Conservation (phyloP, 768 basidiomycete genomes). For the Boletus rex-veris region DNA sequence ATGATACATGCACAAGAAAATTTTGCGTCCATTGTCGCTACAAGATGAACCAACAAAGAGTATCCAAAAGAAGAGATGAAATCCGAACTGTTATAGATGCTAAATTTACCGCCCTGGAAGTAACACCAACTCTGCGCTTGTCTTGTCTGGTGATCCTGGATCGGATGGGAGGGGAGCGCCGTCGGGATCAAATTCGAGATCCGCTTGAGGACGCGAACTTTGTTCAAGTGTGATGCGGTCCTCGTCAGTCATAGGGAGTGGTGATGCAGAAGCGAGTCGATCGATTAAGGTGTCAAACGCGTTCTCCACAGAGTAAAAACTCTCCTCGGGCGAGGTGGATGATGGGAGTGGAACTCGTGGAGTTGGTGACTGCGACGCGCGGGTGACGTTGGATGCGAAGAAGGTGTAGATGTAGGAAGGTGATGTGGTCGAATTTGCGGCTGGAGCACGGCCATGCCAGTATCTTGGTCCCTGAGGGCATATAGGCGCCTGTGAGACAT, state of each 20-base stretch:
- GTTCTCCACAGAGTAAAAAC: conserved; percentile 18
- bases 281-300: conserved; percentile 40
- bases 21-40: conserved; percentile 19
- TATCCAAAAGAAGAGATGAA: not conserved
- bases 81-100: not conserved
- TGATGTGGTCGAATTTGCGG: conserved; percentile 13
- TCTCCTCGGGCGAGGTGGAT: conserved; percentile 17
- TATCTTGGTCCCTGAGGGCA: conserved; percentile 43
- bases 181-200: conserved; percentile 40
- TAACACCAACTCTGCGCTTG: conserved; percentile 36
- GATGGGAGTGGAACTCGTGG: not conserved
- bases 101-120: conserved; percentile 42
- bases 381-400: conserved; percentile 44
- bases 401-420: conserved; percentile 41
- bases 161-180: conserved; percentile 37
- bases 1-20: conserved; percentile 17
- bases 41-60: conserved; percentile 10
- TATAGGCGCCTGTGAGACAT: conserved; percentile 19
- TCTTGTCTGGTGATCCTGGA: conserved; percentile 45
- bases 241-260: conserved; percentile 34
- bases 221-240: conserved; percentile 22
- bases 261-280: conserved; percentile 37
- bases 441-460: conserved; percentile 34
- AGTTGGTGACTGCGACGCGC: conserved; percentile 21
- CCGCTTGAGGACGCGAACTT: conserved; percentile 11